These are phyloP conservation scores for Cucurbita moschata DNA, from an alignment of 306 rosid genomes.

Conservation along the genomic window DNA sequence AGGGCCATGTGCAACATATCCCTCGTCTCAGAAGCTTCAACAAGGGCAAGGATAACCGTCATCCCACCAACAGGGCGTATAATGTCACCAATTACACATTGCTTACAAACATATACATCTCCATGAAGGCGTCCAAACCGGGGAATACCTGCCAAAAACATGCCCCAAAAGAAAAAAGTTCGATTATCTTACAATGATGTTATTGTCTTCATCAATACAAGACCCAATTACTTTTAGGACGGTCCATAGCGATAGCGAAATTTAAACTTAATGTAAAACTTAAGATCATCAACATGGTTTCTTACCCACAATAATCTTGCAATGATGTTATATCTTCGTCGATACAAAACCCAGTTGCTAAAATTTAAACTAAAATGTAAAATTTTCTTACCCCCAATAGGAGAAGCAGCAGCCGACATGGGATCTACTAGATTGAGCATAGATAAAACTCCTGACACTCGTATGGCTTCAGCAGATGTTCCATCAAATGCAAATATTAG, in stretches of 20 bases:
- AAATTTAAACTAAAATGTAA: neutral
- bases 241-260: neutral
- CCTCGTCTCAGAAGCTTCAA: slow-evolving; percentile 95
- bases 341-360: neutral
- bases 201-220: neutral
- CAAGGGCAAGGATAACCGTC: slow-evolving; percentile 73
- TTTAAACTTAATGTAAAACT: neutral
- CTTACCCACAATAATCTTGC: neutral
- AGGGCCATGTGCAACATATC: slow-evolving; percentile 97
- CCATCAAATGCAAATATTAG: slow-evolving; percentile 97
- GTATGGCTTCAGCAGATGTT: slow-evolving; percentile 60
- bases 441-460: slow-evolving; percentile 66
- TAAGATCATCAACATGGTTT: neutral
- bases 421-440: slow-evolving; percentile 98
- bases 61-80: slow-evolving; percentile 85
- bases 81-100: slow-evolving; percentile 76
- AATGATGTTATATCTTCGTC: neutral
- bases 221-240: neutral
- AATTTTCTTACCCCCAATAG: slow-evolving; percentile 85
- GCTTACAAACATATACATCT: slow-evolving; percentile 66
- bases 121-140: slow-evolving; percentile 98
- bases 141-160: slow-evolving; percentile 64
- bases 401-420: slow-evolving; percentile 97
- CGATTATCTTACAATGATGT: neutral
- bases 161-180: slow-evolving; percentile 12